Percentiles rank a stretch among this genome's conserved stretches.
These are phyloP conservation scores for Dactylonectria estremocensis DNA, from an alignment of 2,329 filamentous ascomycete genomes.

Conservation along the genomic window DNA sequence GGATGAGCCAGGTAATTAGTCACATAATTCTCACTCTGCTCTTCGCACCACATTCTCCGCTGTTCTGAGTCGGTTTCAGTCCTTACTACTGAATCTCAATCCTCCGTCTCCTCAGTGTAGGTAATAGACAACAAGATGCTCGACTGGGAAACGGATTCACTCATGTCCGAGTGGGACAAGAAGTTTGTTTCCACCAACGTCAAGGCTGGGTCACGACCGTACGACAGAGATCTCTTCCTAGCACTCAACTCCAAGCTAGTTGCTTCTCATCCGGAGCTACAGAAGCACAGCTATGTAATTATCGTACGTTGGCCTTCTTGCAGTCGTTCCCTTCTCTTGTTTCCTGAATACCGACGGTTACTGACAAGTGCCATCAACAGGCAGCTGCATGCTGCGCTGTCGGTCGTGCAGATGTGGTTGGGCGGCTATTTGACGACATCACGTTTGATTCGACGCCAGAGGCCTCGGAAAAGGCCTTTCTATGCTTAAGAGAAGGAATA, in stretches of 20 bases:
- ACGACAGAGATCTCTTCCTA: conserved; percentile 29
- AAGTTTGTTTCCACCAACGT: conserved; percentile 38
- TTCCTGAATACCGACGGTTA: not conserved
- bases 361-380: conserved; percentile 10
- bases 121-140: conserved; percentile 19
- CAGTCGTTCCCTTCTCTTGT: too few species aligned
- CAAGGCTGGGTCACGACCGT: conserved; percentile 22
- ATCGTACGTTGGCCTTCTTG: conserved; percentile 12
- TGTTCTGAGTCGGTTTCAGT: not conserved
- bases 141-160: conserved; percentile 31
- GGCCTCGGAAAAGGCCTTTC: conserved; percentile 27
- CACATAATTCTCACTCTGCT: not conserved
- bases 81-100: not conserved
- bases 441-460: conserved; percentile 28
- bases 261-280: conserved; percentile 12
- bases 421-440: conserved; percentile 33
- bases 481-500: conserved; percentile 33
- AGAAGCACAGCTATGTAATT: conserved; percentile 24
- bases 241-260: conserved; percentile 20
- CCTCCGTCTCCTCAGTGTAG: not conserved
- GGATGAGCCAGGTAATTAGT: not conserved
- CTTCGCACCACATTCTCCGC: not conserved
- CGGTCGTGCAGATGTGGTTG: conserved; percentile 35
- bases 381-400: conserved; percentile 35
- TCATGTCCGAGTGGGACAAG: conserved; percentile 35